A percentile compares a stretch with the other conserved stretches of the same genome.
Evolutionary conservation across 148 eudicot genomes (phyloP).

Genomic region (Rhododendron vialii): DNA sequence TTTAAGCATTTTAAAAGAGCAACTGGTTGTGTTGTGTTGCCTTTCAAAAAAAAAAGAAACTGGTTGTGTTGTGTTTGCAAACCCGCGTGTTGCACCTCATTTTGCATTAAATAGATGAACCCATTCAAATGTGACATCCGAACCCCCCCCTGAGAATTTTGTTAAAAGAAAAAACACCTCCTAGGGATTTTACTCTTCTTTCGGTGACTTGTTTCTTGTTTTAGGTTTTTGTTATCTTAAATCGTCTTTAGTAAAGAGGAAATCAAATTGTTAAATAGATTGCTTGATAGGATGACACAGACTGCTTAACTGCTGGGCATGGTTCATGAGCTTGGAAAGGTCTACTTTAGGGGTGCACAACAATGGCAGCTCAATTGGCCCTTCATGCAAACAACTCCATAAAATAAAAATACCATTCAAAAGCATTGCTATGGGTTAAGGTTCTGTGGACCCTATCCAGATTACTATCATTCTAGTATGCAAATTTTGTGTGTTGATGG

Average conservation of each 20-base stretch:
- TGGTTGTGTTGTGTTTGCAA: constrained; percentile 11
- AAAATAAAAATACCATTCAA: neutral
- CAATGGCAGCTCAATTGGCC: constrained; percentile 18
- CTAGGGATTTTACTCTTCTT: neutral
- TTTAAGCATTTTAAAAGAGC: constrained; percentile 7
- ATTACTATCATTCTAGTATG: neutral
- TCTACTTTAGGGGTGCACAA: constrained; percentile 9
- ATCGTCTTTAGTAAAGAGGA: constrained; percentile 5
- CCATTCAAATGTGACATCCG: neutral
- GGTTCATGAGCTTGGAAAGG: constrained; percentile 9
- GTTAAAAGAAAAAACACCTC: neutral
- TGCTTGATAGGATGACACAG: constrained; percentile 19
- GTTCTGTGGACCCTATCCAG: constrained; percentile 21
- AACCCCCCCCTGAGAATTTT: neutral
- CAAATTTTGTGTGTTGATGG: constrained; percentile 11
- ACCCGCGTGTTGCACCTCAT: neutral
- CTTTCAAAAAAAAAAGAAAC: no score
- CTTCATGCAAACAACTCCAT: neutral
- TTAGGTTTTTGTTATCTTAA: neutral
- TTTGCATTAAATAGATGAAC: neutral
- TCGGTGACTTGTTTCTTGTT: constrained; percentile 8
- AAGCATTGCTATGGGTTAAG: constrained; percentile 18
- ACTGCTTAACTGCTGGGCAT: constrained; percentile 12
- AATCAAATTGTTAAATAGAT: constrained; percentile 12
- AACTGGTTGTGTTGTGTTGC: constrained; percentile 7